Conservation (phyloP, 345 rosid genomes). For the Populus euphratica region DNA sequence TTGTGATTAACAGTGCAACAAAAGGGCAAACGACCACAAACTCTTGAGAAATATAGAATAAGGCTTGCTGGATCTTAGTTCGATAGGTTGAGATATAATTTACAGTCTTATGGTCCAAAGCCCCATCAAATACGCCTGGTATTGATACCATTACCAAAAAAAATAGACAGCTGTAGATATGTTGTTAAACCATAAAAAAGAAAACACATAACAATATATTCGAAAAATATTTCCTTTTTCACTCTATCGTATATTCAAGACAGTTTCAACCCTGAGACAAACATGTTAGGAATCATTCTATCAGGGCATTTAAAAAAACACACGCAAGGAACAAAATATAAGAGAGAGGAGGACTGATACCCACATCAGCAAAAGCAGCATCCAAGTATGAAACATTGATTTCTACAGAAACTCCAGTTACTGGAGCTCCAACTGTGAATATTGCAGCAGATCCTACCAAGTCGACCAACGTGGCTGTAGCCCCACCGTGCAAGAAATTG, state of each 20-base stretch:
- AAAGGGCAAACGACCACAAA: too few species aligned
- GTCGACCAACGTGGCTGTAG: conserved; percentile 84
- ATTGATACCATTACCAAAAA: neutral
- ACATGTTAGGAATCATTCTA: neutral
- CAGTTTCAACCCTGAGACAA: too few species aligned
- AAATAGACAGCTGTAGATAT: too few species aligned
- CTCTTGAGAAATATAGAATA: neutral
- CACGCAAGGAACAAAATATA: neutral
- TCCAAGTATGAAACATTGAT: conserved; percentile 85
- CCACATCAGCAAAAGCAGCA: conserved; percentile 69
- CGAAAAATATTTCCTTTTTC: neutral
- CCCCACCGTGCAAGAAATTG: conserved; percentile 94
- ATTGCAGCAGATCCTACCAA: conserved; percentile 77
- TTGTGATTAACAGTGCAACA: too few species aligned
- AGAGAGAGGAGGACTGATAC: conserved; percentile 1
- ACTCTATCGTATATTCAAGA: too few species aligned
- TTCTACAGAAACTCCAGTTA: conserved; percentile 74
- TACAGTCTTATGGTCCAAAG: neutral
- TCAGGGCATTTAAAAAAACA: neutral
- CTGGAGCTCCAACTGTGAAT: conserved; percentile 44
- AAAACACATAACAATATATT: neutral
- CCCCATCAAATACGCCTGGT: neutral
- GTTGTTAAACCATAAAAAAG: too few species aligned
- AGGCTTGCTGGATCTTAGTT: neutral
- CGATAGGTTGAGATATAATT: neutral